A percentile compares a stretch with the other conserved stretches of the same genome.
These are phyloP conservation scores for Suillus fuscotomentosus DNA, from an alignment of 768 basidiomycete species.

Conservation along the genomic window DNA sequence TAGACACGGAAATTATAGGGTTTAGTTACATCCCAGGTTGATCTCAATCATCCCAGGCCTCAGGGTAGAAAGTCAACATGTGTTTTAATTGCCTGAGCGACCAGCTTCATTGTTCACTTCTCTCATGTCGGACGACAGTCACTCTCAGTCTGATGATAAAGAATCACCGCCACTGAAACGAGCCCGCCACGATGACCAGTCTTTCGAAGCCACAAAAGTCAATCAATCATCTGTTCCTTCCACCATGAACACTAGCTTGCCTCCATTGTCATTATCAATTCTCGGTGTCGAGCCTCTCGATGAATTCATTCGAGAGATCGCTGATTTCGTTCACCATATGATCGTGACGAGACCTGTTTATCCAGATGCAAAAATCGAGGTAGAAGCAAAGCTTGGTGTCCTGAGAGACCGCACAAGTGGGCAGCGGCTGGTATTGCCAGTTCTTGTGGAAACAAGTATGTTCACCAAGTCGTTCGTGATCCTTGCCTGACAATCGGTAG, in stretches of 20 bases:
- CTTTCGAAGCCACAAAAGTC: slow-evolving; percentile 27
- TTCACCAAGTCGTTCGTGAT: slow-evolving; percentile 15
- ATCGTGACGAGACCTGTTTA: slow-evolving; percentile 56
- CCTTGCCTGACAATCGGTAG: slow-evolving; percentile 37
- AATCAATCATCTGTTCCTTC: slow-evolving; percentile 17
- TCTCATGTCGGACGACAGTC: not conserved
- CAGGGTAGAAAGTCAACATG: not conserved
- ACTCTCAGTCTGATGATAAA: slow-evolving; percentile 17
- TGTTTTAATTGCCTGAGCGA: not conserved
- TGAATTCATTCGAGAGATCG: slow-evolving; percentile 90
- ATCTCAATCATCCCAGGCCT: not conserved
- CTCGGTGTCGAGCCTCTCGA: slow-evolving; percentile 89
- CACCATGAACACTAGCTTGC: slow-evolving; percentile 37
- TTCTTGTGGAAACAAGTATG: slow-evolving; percentile 84
- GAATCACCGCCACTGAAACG: slow-evolving; percentile 36
- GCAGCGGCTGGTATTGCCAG: slow-evolving; percentile 63
- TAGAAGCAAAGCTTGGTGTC: slow-evolving; percentile 88
- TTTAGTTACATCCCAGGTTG: not conserved
- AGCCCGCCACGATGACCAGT: slow-evolving; percentile 33
- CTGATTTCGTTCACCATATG: slow-evolving; percentile 82
- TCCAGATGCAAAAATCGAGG: slow-evolving; percentile 58
- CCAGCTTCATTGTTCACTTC: not conserved
- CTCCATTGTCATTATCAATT: slow-evolving; percentile 75
- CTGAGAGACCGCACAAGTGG: slow-evolving; percentile 57
- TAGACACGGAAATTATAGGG: not conserved